A percentile compares a stretch with the other conserved stretches of the same genome.
These are phyloP conservation scores for Pinguiococcus pyrenoidosus DNA, from an alignment of 108 stramenopile genomes.

Conservation along the genomic window DNA sequence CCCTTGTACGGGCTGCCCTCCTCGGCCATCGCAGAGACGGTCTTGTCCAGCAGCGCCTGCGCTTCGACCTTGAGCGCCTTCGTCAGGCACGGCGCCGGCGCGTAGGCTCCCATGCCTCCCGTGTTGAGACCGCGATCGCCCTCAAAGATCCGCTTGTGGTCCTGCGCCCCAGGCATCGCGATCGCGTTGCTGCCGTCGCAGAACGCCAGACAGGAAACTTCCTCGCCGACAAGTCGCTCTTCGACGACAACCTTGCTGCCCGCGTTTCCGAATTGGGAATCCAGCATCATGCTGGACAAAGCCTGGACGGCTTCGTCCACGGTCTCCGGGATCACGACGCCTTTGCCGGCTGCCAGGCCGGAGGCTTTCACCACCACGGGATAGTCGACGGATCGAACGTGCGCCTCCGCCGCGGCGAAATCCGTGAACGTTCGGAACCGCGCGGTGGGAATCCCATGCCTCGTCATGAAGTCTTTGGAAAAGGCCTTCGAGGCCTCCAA, in stretches of 20 bases:
- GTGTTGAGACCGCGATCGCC: constrained; percentile 93
- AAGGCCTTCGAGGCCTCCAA: constrained; percentile 97
- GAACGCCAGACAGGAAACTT: constrained; percentile 85
- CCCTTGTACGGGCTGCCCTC: constrained; percentile 91
- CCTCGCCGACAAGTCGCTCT: constrained; percentile 90
- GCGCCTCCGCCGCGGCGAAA: constrained; percentile 48
- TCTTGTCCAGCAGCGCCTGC: constrained; percentile 71
- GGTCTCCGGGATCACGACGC: constrained; percentile 78
- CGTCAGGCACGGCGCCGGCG: constrained; percentile 88
- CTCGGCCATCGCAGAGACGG: constrained; percentile 83
- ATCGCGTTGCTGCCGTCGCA: constrained; percentile 85
- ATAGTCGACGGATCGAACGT: constrained; percentile 43
- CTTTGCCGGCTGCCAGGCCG: constrained; percentile 97
- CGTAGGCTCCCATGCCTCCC: constrained; percentile 95
- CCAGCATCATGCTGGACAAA: constrained; percentile 81
- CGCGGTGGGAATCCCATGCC: constrained; percentile 83
- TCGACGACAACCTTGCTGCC: constrained; percentile 94
- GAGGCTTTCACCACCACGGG: constrained; percentile 96
- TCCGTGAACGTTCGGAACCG: constrained; percentile 76
- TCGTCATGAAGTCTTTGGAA: constrained; percentile 90
- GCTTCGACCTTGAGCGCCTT: constrained; percentile 66
- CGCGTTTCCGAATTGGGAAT: constrained; percentile 77
- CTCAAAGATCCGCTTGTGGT: constrained; percentile 96
- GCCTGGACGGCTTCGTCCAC: constrained; percentile 77
- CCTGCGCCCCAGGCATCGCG: constrained; percentile 83